Evolutionary conservation across 2,329 filamentous ascomycete genomes (phyloP).

Genomic region (Pseudogymnoascus sp.): DNA sequence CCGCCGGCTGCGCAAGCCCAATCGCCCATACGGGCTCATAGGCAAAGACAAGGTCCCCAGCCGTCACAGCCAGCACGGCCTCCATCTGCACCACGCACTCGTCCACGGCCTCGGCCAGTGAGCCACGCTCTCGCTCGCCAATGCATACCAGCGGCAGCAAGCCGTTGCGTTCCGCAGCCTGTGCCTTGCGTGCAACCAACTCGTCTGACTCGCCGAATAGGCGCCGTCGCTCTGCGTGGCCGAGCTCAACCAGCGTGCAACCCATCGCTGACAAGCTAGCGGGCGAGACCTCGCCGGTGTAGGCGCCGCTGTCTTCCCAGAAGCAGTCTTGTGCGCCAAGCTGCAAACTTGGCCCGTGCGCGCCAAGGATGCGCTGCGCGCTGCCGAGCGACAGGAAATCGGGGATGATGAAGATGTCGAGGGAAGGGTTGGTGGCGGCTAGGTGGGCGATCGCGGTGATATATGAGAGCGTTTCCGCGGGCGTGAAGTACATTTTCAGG

Average conservation of each 20-base stretch:
- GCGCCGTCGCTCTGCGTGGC: constrained; percentile 68
- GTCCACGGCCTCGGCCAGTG: constrained; percentile 49
- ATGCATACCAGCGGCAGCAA: constrained; percentile 74
- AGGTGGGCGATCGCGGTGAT: constrained; percentile 40
- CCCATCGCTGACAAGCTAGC: constrained; percentile 57
- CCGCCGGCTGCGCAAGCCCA: constrained; percentile 62
- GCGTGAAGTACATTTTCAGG: constrained; percentile 74
- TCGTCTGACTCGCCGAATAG: constrained; percentile 69
- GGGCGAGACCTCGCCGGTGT: constrained; percentile 70
- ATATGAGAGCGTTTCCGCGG: constrained; percentile 51
- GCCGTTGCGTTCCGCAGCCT: constrained; percentile 56
- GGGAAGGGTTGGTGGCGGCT: constrained; percentile 32
- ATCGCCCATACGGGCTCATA: constrained; percentile 91
- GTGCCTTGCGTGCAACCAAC: constrained; percentile 58
- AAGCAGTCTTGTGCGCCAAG: constrained; percentile 71
- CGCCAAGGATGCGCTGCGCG: constrained; percentile 39
- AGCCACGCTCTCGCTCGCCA: constrained; percentile 52
- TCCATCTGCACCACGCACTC: constrained; percentile 61
- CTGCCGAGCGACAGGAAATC: constrained; percentile 63
- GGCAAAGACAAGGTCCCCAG: constrained; percentile 65
- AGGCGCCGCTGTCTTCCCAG: constrained; percentile 61
- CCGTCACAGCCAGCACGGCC: constrained; percentile 51
- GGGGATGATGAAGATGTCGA: constrained; percentile 70
- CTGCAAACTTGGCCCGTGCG: constrained; percentile 40
- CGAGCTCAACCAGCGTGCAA: constrained; percentile 65